These are phyloP conservation scores for Lepidium didymum DNA, from an alignment of 345 rosid genomes.

Conservation along the genomic window DNA sequence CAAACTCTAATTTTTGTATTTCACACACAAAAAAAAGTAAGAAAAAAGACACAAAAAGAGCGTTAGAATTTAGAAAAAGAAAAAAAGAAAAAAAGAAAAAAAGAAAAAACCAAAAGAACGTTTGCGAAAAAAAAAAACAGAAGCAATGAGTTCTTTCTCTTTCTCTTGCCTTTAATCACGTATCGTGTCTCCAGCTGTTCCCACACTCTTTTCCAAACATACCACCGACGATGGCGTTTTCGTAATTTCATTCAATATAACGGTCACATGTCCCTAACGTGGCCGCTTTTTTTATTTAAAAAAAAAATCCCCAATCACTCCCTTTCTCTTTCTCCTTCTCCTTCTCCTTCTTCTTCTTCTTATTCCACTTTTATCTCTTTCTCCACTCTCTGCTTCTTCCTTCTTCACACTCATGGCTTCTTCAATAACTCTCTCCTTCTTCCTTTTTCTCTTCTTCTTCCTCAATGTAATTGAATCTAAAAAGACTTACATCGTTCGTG, in stretches of 20 bases:
- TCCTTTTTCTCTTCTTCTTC: conserved; percentile 12
- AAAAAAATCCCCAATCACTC: not conserved
- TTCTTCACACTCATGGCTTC: conserved; percentile 23
- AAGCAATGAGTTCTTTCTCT: conserved; percentile 5
- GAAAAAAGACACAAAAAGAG: not conserved
- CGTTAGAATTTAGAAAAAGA: not conserved
- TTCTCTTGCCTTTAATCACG: conserved; percentile 10
- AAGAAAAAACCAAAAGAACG: conserved; percentile 15
- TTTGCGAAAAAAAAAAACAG: conserved; percentile 12
- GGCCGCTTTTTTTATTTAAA: not conserved
- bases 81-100: no score
- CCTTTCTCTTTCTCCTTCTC: not conserved
- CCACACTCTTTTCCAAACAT: conserved; percentile 6
- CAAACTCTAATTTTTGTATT: no score
- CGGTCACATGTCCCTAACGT: conserved; percentile 29
- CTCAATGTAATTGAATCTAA: conserved; percentile 2
- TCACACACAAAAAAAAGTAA: no score
- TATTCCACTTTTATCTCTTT: not conserved
- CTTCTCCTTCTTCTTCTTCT: not conserved
- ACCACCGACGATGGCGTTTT: conserved; percentile 31
- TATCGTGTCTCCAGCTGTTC: conserved; percentile 31
- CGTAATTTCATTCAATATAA: not conserved
- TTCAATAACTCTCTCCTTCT: not conserved
- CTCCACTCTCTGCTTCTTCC: conserved; percentile 11
- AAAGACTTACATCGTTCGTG: conserved; percentile 69